Conservation (phyloP, 495 filamentous ascomycete genomes). For the Hypoxylon fuscum region DNA sequence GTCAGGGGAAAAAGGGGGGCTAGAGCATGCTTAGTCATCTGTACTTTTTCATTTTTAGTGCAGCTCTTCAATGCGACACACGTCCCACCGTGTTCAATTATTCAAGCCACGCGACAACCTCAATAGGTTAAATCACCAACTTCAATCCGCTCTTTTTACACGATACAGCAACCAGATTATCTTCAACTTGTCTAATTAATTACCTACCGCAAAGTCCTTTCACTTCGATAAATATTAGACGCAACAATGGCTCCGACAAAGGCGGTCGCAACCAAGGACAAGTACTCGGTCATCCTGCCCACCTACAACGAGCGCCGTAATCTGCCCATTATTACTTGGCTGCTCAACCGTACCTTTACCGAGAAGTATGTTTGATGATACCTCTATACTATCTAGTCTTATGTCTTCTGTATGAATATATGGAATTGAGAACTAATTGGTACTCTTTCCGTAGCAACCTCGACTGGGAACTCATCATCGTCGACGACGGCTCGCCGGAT, state of each 20-base stretch:
- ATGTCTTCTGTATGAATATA: background rate
- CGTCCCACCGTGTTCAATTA: slow-evolving; percentile 43
- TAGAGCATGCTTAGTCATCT: slow-evolving; percentile 25
- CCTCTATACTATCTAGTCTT: background rate
- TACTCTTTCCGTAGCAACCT: slow-evolving; percentile 73
- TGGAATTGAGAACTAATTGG: slow-evolving; percentile 18
- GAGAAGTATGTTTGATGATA: slow-evolving; percentile 66
- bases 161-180: slow-evolving; percentile 9
- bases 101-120: slow-evolving; percentile 28
- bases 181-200: slow-evolving; percentile 19
- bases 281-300: slow-evolving; percentile 96
- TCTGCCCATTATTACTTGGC: slow-evolving; percentile 93
- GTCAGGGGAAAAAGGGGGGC: slow-evolving; percentile 16
- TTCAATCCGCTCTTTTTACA: slow-evolving; percentile 41
- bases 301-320: slow-evolving; percentile 99
- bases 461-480: slow-evolving; percentile 96
- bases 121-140: slow-evolving; percentile 32
- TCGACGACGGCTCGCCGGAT: slow-evolving; percentile 97
- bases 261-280: slow-evolving; percentile 60
- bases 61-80: slow-evolving; percentile 10
- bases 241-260: slow-evolving; percentile 49
- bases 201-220: slow-evolving; percentile 3
- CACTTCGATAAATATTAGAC: no score
- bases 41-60: no score
- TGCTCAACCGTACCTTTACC: slow-evolving; percentile 89